Evolutionary conservation across 306 rosid genomes (phyloP).

Genomic region (Vigna angularis): DNA sequence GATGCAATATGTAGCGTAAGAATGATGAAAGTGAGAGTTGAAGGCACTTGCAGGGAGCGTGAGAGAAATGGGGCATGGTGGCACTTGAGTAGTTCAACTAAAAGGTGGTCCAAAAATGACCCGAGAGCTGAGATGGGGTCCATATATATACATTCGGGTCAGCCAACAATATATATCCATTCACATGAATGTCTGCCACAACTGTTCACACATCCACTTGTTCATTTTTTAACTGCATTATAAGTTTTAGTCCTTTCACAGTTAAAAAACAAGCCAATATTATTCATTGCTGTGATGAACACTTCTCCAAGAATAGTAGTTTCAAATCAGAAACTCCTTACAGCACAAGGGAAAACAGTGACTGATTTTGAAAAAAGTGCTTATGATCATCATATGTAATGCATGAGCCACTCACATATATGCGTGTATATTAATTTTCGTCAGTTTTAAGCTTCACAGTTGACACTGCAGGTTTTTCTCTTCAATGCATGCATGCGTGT

Average conservation of each 20-base stretch:
- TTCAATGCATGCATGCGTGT: slow-evolving; percentile 24
- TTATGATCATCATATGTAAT: slow-evolving; percentile 10
- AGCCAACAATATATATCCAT: slow-evolving; percentile 26
- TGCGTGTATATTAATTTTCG: slow-evolving; percentile 20
- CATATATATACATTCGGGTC: slow-evolving; percentile 36
- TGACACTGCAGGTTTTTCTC: neutral
- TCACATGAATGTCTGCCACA: slow-evolving; percentile 38
- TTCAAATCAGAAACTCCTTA: neutral
- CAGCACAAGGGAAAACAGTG: neutral
- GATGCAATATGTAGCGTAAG: slow-evolving; percentile 56
- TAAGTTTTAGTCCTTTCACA: neutral
- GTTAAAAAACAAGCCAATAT: neutral
- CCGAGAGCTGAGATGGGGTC: slow-evolving; percentile 38
- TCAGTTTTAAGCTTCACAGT: neutral
- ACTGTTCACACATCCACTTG: neutral
- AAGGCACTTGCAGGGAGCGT: slow-evolving; percentile 36
- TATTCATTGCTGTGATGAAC: neutral
- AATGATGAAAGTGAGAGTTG: slow-evolving; percentile 36
- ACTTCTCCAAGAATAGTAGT: neutral
- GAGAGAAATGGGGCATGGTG: slow-evolving; percentile 36
- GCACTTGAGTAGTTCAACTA: slow-evolving; percentile 40
- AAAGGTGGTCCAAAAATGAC: slow-evolving; percentile 51
- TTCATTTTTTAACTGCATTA: neutral
- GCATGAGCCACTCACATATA: neutral
- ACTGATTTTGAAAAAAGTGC: neutral